These are phyloP conservation scores for Lichtheimia corymbifera DNA, from an alignment of 371 early-diverging fungal species.

Conservation along the genomic window DNA sequence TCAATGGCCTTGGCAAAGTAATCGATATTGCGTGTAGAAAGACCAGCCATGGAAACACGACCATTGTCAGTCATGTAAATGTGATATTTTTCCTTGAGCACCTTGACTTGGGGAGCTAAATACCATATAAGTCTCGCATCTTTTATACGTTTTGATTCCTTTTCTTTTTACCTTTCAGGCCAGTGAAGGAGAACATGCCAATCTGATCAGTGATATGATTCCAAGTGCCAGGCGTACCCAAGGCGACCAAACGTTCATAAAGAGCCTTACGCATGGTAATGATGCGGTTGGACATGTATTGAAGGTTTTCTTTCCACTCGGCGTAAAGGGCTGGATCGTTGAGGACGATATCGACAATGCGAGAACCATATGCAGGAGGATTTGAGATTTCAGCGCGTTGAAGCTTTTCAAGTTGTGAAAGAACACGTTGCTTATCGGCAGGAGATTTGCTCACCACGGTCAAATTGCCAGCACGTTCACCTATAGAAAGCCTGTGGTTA, in stretches of 20 bases:
- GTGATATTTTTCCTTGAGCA: conserved; percentile 83
- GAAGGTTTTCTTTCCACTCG: conserved; percentile 84
- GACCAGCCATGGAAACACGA: conserved; percentile 93
- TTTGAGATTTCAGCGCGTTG: conserved; percentile 87
- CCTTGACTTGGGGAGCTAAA: conserved; percentile 65
- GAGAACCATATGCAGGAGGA: conserved; percentile 88
- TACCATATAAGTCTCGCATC: no score
- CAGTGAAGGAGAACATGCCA: conserved; percentile 97
- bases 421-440: conserved; percentile 56
- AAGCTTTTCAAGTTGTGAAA: conserved; percentile 83
- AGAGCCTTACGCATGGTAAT: conserved; percentile 80
- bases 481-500: conserved; percentile 23
- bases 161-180: conserved; percentile 58
- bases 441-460: conserved; percentile 69
- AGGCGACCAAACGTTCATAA: conserved; percentile 58
- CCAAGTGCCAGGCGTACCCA: conserved; percentile 93
- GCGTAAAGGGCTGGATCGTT: conserved; percentile 74
- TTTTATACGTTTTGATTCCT: no score
- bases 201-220: conserved; percentile 93
- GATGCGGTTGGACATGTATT: conserved; percentile 89
- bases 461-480: conserved; percentile 89
- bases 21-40: conserved; percentile 82
- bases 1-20: conserved; percentile 83
- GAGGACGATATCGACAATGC: conserved; percentile 84
- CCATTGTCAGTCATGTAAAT: conserved; percentile 94